Evolutionary conservation across 495 filamentous ascomycete genomes (phyloP), one percentile per base, ranked within the genome.

Genomic region (Hypomontagnella monticulosa): DNA sequence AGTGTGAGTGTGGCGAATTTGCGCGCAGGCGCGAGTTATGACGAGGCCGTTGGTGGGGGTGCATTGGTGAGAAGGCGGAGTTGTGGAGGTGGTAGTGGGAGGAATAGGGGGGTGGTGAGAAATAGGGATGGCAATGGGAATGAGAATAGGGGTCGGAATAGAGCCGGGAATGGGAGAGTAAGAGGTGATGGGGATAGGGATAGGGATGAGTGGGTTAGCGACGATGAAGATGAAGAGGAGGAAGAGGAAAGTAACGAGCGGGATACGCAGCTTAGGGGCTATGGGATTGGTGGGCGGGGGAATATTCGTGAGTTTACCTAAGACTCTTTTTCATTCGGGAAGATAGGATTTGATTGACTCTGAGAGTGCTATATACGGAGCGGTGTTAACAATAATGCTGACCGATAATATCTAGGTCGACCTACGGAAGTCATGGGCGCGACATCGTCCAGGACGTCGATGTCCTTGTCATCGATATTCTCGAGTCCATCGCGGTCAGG

Each of bases 281-380:
- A 79, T 53, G 76, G 76, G 10, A 79, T 79, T 47, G 76, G 76
- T 3, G 76, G 76, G 4, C 66, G 68, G 40, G 76, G 76, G 3
- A 79, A 79, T 62, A 79, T 79, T 11, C 73, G 76, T 73, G 37
- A 70, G 71, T 72, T 40, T 15, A 3, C 51, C 32, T n/a, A n/a
- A n/a, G n/a, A n/a, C n/a, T n/a, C 56, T 20, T 60, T 14, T 15
- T 1, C 2, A 19, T 9, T 27, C 10, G 3, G 11, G 10, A n/a
- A n/a, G 11, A 3, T 3, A 9, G 6, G n/a, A 32, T 18, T 18
- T 36, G 4, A 1, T n/a, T 16, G 9, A 2, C n/a, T n/a, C n/a
- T n/a, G n/a, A n/a, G n/a, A n/a, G n/a, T n/a, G n/a, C n/a, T n/a
- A n/a, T n/a, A n/a, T n/a, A n/a, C n/a, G n/a, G n/a, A n/a, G n/a